phyloP scores from a whole-genome alignment of 768 basidiomycete species.

The Podaxis rugospora region DNA sequence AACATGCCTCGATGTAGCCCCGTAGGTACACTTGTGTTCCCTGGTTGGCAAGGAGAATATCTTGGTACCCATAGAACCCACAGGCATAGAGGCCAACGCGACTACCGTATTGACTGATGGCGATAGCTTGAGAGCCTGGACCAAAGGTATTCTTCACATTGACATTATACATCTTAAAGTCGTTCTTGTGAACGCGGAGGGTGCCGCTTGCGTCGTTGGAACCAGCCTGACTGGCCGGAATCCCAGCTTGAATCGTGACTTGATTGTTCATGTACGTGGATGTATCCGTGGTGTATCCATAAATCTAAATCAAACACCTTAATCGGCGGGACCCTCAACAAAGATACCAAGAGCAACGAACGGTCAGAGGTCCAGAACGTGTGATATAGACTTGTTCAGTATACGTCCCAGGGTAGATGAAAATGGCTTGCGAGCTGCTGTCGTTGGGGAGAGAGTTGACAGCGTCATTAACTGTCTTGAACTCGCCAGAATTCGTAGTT shows the following conservation, averaged over 20 bases:
- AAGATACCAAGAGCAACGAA: conserved; percentile 11
- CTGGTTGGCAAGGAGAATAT: conserved; percentile 39
- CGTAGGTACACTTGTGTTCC: conserved; percentile 46
- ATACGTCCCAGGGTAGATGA: conserved; percentile 46
- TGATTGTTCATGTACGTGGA: conserved; percentile 33
- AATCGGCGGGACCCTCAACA: not conserved
- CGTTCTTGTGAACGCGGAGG: conserved; percentile 41
- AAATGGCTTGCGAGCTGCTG: conserved; percentile 32
- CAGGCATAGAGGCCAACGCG: conserved; percentile 42
- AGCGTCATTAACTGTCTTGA: conserved; percentile 33
- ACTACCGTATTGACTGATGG: conserved; percentile 45
- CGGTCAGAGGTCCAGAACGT: conserved; percentile 39
- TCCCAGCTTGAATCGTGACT: conserved; percentile 33
- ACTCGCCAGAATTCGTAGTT: conserved; percentile 36
- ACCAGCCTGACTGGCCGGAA: conserved; percentile 30
- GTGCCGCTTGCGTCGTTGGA: conserved; percentile 47
- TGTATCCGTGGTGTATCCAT: conserved; percentile 39
- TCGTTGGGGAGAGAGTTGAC: conserved; percentile 39
- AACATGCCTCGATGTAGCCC: conserved; percentile 41
- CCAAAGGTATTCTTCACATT: conserved; percentile 46
- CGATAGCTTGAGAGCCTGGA: conserved; percentile 41
- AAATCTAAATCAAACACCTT: conserved; percentile 25
- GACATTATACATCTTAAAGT: conserved; percentile 47
- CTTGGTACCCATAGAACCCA: conserved; percentile 43
- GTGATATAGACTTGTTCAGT: conserved; percentile 41